Base-by-base conservation (phyloP, 805 yeast species). In the Ogataea nakhonphanomensis region DNA sequence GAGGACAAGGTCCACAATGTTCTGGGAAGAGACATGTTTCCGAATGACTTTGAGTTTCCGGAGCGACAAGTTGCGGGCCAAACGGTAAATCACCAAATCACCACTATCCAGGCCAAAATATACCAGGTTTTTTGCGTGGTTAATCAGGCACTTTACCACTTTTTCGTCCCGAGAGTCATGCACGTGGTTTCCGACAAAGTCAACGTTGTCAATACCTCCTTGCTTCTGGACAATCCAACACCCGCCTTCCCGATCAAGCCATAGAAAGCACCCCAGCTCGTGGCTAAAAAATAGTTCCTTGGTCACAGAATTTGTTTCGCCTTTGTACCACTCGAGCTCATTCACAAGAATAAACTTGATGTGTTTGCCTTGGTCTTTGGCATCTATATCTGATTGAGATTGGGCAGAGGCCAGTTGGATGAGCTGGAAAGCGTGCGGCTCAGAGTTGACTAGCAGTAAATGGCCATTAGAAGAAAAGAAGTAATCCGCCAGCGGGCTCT, bases 71-170 rank as follows among this genome's bases (percentile, higher is more conserved):
- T 66, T 62, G 33, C 62, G 64, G 25, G 54, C 51, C 35, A 74
- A 55, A 37, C 65, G 69, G 51, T 61, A 65, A 10, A 71, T 57
- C 24, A 52, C 46, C 9, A 70, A 37, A 12, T 60, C 51, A 1
- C 75, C 74, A 30, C 58, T 53, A 7, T 51, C 49, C n/a, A 68
- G 51, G 5, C 65, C 69, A 8, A 71, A 55, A 17, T 70, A 69
- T 4, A 70, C 55, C 23, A 67, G 46, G 35, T 70, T 66, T 45
- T 69, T 67, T 11, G 66, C 53, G 11, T 66, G 62, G 41, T 73
- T 74, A 21, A 71, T 63, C 11, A 66, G 58, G 8, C 67, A 54
- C 17, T 52, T 49, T 21, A 35, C 44, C 17, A 51, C 59, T 28
- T 44, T 44, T 11, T 35, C 41, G 4, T 26, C 37, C 8, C 25